Conservation (phyloP, 164 flowering plant genomes). For the Vitis cinerea region DNA sequence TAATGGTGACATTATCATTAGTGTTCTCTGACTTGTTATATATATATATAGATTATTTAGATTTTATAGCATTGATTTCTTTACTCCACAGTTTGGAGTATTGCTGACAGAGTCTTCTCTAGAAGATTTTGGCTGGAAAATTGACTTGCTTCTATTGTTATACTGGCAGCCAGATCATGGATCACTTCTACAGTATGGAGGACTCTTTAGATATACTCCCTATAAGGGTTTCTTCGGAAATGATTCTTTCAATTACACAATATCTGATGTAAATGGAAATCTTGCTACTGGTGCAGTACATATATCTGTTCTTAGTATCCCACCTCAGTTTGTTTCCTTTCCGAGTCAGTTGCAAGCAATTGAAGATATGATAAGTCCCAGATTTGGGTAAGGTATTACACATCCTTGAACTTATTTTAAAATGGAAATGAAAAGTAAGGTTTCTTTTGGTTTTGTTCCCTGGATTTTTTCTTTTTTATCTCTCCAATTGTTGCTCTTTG, state of each 20-base stretch:
- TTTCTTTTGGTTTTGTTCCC: neutral
- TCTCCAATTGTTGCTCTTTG: slow-evolving; percentile 12
- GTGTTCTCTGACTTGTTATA: neutral
- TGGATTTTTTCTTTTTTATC: neutral
- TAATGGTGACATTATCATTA: too few relatives aligned
- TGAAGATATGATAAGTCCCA: slow-evolving; percentile 76
- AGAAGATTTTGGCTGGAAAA: too few relatives aligned
- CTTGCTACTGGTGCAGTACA: slow-evolving; percentile 53
- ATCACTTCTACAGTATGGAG: slow-evolving; percentile 64
- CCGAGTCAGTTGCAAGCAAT: slow-evolving; percentile 68
- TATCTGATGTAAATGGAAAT: slow-evolving; percentile 66
- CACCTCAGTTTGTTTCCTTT: slow-evolving; percentile 75
- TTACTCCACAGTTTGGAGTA: too few relatives aligned
- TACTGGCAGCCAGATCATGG: slow-evolving; percentile 76
- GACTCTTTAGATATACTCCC: slow-evolving; percentile 76
- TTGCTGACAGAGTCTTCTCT: too few relatives aligned
- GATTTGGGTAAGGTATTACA: slow-evolving; percentile 52
- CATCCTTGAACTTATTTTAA: neutral
- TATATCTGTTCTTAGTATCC: slow-evolving; percentile 59
- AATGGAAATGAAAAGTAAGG: neutral
- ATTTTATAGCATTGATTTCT: too few relatives aligned
- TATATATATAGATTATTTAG: neutral
- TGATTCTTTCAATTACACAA: slow-evolving; percentile 68
- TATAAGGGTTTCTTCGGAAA: slow-evolving; percentile 68
- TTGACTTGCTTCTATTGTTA: slow-evolving; percentile 1